Evolutionary conservation across 163 green algal species (phyloP), one percentile per base, ranked within the genome.

Genomic region (Coccomyxa subellipsoidea): DNA sequence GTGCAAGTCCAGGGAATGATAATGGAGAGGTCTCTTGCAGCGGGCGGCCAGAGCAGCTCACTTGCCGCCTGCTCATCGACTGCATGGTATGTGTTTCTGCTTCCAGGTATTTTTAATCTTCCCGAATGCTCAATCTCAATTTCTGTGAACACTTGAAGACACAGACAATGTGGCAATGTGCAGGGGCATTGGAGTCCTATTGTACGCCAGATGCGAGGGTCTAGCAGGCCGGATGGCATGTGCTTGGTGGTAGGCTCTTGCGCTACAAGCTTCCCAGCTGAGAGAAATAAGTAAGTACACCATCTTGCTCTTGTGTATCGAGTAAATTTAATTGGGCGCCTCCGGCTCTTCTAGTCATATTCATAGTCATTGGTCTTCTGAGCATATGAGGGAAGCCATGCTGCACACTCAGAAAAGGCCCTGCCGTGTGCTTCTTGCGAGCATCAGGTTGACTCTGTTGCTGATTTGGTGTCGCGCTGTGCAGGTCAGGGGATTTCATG

Each of bases 221-320:
- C 87, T 0, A 80, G 86, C 5, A 95, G 94, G 86, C 94, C 95
- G 7, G 90, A 98, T 39, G 94, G 94, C 75, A 93, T 99, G 87
- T 93, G 92, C 80, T 81, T 98, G 80, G 94, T 98, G 69, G 94
- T 98, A 53, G 95, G 95, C 10, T 88, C 86, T 0, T 96, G 93
- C 83, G 91, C 89, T 1, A 80, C 88, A 35, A 94, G 92, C 75
- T 89, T 93, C 54, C 79, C 89, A 1, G 32, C 38, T 3, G 75
- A 87, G 25, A n/a, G 72, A 32, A 94, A 95, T 84, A 81, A 54
- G 84, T 88, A 40, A 0, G 71, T 34, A 23, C 78, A 34, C 36
- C 77, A 3, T 54, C 72, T 78, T 8, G 25, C 9, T n/a, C 72
- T 32, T 53, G 7, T 32, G 0, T 23, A n/a, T n/a, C n/a, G n/a